Base-by-base conservation (phyloP, 441 rosid genomes). In the Croton laevigatus region DNA sequence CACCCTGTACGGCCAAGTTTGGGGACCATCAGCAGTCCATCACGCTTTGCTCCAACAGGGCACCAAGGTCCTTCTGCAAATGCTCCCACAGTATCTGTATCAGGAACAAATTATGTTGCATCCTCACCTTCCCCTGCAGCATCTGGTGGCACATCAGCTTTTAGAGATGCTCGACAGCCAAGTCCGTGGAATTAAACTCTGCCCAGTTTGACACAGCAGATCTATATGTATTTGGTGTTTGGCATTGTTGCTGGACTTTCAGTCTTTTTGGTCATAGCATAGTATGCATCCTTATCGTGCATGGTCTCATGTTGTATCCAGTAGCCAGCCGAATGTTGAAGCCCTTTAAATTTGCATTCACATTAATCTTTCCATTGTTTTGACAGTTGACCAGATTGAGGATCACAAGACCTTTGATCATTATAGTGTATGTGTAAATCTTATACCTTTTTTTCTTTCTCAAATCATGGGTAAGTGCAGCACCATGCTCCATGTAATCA, bases 61-160 rank as follows among this genome's bases (percentile, higher is more conserved):
- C 71, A 69, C 55, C 88, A 78, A 75, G 83, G 82, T 51, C 83
- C 83, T 70, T 82, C 87, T 17, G 83, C 77, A 11, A 83, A 81
- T 73, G 77, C 49, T 19, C 81, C 85, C 2, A 11, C 89, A 0
- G 84, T 88, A 34, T 89, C 91, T 76, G 80, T 85, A 6, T 84
- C 94, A 6, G 98, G 96, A 74, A 89, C 91, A 81, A 91, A 83
- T 79, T 88, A 86, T 67, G 42, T 86, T 17, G 84, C 90, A 46
- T 91, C 96, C 59, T 88, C 97, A 44, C 97, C 98, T 70, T 91
- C 94, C 44, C 95, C 96, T 8, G 97, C 88, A 69, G 95, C 97
- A 75, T 90, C 93, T 44, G 97, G 97, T 49, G 92, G 95, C 71
- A 94, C 95, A 65, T 90, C 92, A 52, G 88, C 87, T 51, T 91